Evolutionary conservation across 164 flowering plant species (phyloP).

Genomic region (Sedum album): DNA sequence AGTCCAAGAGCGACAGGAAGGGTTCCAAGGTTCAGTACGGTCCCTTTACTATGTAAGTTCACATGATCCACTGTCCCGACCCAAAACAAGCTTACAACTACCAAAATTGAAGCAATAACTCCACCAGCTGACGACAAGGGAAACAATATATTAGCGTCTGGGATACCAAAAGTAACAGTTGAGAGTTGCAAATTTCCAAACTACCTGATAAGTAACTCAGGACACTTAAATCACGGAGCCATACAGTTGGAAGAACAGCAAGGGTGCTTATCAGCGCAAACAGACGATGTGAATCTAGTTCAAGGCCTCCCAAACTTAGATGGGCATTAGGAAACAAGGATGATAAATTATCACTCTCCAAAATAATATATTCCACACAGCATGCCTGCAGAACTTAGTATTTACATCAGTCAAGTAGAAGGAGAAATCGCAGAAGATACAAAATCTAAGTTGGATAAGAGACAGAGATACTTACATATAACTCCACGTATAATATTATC

Average conservation of each 20-base stretch:
- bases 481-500: too few species aligned
- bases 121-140: constrained; percentile 68
- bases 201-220: constrained; percentile 3
- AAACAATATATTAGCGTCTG: neutral
- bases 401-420: too few species aligned
- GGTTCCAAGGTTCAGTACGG: constrained; percentile 48
- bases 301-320: constrained; percentile 48
- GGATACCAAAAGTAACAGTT: neutral
- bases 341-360: constrained; percentile 91
- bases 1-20: constrained; percentile 96
- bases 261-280: constrained; percentile 69
- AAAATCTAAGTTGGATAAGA: neutral
- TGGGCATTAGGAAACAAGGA: constrained; percentile 87
- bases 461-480: too few species aligned
- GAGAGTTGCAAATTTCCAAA: neutral
- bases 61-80: constrained; percentile 73
- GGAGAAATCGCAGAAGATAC: neutral
- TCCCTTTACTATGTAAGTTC: constrained; percentile 46
- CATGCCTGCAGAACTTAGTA: too few species aligned
- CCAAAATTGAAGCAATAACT: constrained; percentile 75
- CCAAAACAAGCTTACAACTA: constrained; percentile 81
- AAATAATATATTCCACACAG: constrained; percentile 81
- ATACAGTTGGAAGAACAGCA: constrained; percentile 88
- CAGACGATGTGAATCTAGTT: constrained; percentile 47
- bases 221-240: constrained; percentile 73